Evolutionary conservation across 805 yeast species (phyloP), one percentile per base, ranked within the genome.

Genomic region (Cyberlindnera sargentensis): DNA sequence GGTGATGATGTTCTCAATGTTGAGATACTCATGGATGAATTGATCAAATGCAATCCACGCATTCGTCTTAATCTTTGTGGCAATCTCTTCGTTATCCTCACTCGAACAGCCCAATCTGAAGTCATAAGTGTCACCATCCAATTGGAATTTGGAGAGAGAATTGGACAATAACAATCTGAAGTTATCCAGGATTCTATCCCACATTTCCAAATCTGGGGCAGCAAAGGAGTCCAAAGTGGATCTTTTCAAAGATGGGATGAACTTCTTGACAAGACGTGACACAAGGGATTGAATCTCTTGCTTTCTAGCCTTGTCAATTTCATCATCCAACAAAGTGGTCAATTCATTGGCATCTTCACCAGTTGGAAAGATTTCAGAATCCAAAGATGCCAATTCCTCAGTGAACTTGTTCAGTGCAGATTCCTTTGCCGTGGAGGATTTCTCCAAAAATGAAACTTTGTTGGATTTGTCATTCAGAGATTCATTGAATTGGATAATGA

Each of bases 41-140:
- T 69, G 72, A 46, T 78, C 72, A 47, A 89, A 76, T 26, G 69
- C 64, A 29, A 64, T 60, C 97, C 98, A 91, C 3, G 86, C 74
- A 31, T 66, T 63, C 50, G 67, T 68, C 36, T 72, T 66, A 33
- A 88, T 65, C 32, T 66, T 67, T n/a, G 56, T 53, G 7, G 65
- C 60, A 1, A 77, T 70, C 2, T 56, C 52, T 2, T 47, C 46
- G 51, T 79, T 80, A 26, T 67, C 68, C 3, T 62, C 71, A 1
- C 52, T 59, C 3, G 67, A 39, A 10, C 46, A 35, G 0, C 93
- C 96, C 6, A 89, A 63, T 26, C 76, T 76, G 51, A 88, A 85
- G 55, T 87, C 89, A 50, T 64, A 72, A 0, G 56, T 63, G 3
- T 57, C 68, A 0, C 44, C 57, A 0, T 45, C 51, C 4, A 40